Evolutionary conservation across 176 grass and related monocot species (phyloP), one percentile per base, ranked within the genome.

Genomic region (Zizania latifolia): DNA sequence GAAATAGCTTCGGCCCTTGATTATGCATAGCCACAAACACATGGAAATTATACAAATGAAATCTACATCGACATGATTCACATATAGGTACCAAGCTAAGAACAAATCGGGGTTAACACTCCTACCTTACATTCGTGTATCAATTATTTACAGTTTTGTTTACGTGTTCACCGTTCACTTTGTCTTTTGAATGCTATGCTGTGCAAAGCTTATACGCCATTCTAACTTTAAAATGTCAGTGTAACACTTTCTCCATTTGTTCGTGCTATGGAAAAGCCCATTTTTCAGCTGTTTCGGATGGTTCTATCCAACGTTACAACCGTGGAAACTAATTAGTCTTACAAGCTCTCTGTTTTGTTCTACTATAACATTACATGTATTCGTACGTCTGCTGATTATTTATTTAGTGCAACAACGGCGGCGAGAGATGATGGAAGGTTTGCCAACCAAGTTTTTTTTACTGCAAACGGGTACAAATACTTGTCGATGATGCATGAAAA

Each of bases 1-100:
- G 89, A 39, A 78, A 55, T 75, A 80, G 79, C 16, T 96, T 87
- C 81, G 83, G 77, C 71, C 86, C 89, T 43, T 92, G 82, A 93
- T 64, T 12, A 64, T 57, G 41, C 31, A 61, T 15, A 10, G 14
- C 23, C 17, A 19, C 4, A 32, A 21, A 44, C n/a, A 16, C 37
- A 46, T n/a, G n/a, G n/a, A 33, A 28, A 53, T 29, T 31, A 69
- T 53, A 50, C 53, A 59, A 21, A n/a, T n/a, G n/a, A n/a, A n/a
- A 48, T 10, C 1, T n/a, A 41, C 53, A 8, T 7, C 48, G n/a
- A 53, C 10, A 53, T 22, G 36, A 40, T 57, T 57, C 45, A 39
- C 70, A 34, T 8, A 40, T 8, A 40, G 26, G 66, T 38, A 36
- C 24, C 24, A 68, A 82, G 39, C 40, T 74, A 82, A 70, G 28